phyloP scores from a whole-genome alignment of 345 rosid species.

The Murraya paniculata region DNA sequence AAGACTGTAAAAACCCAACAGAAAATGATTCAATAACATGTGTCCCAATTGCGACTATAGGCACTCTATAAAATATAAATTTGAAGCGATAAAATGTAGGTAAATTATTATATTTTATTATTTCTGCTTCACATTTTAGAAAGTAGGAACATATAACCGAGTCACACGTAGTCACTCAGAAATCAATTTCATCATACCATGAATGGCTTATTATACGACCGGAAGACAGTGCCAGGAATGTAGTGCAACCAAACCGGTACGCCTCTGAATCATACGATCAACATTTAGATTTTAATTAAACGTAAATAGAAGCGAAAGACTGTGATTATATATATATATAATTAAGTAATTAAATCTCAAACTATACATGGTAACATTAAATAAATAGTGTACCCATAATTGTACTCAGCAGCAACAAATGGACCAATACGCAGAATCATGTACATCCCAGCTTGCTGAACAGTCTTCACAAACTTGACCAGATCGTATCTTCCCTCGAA shows the following conservation, averaged over 20 bases:
- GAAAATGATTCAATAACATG: too few relatives aligned
- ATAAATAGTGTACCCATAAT: slow-evolving; percentile 53
- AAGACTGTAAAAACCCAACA: slow-evolving; percentile 38
- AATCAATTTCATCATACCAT: slow-evolving; percentile 58
- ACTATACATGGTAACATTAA: too few relatives aligned
- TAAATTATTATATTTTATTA: background rate
- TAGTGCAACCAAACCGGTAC: slow-evolving; percentile 93
- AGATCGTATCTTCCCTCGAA: slow-evolving; percentile 80
- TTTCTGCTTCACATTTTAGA: too few relatives aligned
- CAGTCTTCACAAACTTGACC: slow-evolving; percentile 80
- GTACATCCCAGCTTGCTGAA: slow-evolving; percentile 86
- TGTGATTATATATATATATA: too few relatives aligned
- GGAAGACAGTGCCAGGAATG: slow-evolving; percentile 79
- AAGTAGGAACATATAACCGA: too few relatives aligned
- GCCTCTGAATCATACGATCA: slow-evolving; percentile 47
- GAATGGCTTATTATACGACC: slow-evolving; percentile 68
- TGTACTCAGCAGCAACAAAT: slow-evolving; percentile 90
- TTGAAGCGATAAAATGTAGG: too few relatives aligned
- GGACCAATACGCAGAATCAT: slow-evolving; percentile 97
- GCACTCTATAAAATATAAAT: too few relatives aligned
- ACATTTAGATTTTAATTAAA: background rate
- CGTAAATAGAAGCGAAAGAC: background rate
- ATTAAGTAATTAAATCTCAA: too few relatives aligned
- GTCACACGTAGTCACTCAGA: background rate
- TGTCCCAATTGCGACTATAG: too few relatives aligned